Evolutionary conservation across 2,329 filamentous ascomycete genomes (phyloP).

Genomic region (Pestalotiopsis sp.): DNA sequence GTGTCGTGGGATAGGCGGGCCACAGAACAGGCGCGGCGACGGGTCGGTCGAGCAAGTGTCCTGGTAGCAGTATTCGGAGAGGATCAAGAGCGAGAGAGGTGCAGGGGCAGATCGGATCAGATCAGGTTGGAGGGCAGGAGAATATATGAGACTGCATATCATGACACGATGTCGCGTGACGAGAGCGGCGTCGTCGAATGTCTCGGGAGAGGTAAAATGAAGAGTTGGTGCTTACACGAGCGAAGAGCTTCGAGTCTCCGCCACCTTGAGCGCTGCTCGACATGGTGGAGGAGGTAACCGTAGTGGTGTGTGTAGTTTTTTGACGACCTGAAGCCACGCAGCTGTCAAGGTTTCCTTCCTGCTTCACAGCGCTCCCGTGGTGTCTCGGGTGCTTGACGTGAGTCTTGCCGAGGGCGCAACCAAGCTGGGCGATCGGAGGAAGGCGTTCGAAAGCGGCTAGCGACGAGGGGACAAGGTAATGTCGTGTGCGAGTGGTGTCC

Average conservation of each 20-base stretch:
- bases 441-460: not conserved
- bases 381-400: conserved; percentile 2
- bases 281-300: conserved; percentile 43
- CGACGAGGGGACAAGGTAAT: conserved; percentile 1
- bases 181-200: conserved; percentile 8
- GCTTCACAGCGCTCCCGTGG: conserved; percentile 4
- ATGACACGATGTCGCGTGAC: not conserved
- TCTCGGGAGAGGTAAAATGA: conserved; percentile 16
- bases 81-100: not conserved
- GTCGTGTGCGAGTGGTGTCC: not conserved
- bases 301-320: conserved; percentile 22
- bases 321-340: not conserved
- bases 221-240: conserved; percentile 69
- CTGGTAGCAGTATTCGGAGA: not conserved
- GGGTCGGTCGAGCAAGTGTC: not conserved
- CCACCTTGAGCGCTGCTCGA: conserved; percentile 60
- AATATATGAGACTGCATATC: not conserved
- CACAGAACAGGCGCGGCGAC: not conserved
- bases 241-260: conserved; percentile 99
- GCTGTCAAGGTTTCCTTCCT: conserved; percentile 4
- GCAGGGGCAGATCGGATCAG: not conserved
- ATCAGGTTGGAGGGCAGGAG: not conserved
- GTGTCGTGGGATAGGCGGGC: conserved; percentile 9
- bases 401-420: conserved; percentile 2
- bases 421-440: not conserved